Base-by-base conservation (phyloP, 257 asterid species). In the Solanum bulbocastanum region DNA sequence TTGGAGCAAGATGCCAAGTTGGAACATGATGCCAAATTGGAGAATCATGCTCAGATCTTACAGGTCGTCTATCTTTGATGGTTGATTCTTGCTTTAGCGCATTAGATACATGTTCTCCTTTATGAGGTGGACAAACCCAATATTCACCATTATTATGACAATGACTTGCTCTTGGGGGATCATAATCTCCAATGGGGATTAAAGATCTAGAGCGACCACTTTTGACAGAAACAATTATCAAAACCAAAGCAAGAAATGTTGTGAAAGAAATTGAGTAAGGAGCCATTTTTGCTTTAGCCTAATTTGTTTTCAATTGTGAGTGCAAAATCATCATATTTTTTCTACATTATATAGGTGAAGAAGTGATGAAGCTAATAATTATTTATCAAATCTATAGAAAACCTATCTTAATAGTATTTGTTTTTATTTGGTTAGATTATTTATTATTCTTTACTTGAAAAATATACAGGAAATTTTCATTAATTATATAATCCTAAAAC, bases 51-150 rank as follows among this genome's bases (percentile, higher is more conserved):
- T 18, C 18, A 3, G 4, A 12, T 8, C 8, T 33, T 30, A 8
- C 3, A 2, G 16, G 0, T 11, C 11, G 18, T 11, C n/a, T 9
- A 75, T 37, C 22, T 27, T 37, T 75, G 3, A 20, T 37, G 58
- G 13, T 2, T 49, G 1, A 15, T 49, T 0, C 1, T 49, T 49
- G 22, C 0, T 49, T 49, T 49, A 5, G 22, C 22, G 14, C 1
- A n/a, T 25, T 13, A 25, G 1, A 5, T n/a, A 11, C 13, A 1
- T 44, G 23, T 0, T 2, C 1, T 42, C 3, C 10, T 44, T 7
- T 6, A 4, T 8, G 56, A 1, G 82, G 49, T 30, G 76, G 75
- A 30, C 68, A 82, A 87, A 36, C 33, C 3, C 36, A 44, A n/a
- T 32, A 69, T 76, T 33, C 5, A 60, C 46, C 32, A 35, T 10